Evolutionary conservation across 352 stramenopile species (phyloP).

Genomic region (Globisporangium middletonii): DNA sequence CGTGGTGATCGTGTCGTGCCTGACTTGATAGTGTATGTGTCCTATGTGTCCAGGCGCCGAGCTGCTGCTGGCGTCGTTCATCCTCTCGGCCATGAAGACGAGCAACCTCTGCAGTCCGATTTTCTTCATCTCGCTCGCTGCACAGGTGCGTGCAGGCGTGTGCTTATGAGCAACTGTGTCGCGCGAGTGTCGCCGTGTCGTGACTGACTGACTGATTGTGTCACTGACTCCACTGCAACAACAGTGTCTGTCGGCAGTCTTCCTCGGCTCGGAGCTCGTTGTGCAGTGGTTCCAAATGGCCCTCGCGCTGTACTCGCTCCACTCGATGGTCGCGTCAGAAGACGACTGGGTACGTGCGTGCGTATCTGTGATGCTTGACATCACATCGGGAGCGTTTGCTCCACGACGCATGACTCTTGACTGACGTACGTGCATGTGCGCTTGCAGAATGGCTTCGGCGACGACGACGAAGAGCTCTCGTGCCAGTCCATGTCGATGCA

Average conservation of each 20-base stretch:
- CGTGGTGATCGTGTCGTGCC: neutral
- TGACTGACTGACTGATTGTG: neutral
- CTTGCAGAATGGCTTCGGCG: conserved; percentile 41
- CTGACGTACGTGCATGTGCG: conserved; percentile 1
- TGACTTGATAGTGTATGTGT: neutral
- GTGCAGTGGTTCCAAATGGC: conserved; percentile 84
- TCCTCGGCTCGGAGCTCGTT: conserved; percentile 72
- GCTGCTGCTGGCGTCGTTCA: conserved; percentile 77
- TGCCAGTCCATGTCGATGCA: conserved; percentile 50
- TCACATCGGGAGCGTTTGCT: neutral
- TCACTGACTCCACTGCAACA: neutral
- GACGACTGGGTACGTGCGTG: conserved; percentile 56
- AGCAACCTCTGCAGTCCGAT: conserved; percentile 79
- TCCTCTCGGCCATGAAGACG: conserved; percentile 82
- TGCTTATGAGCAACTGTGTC: neutral
- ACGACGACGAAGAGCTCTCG: conserved; percentile 57
- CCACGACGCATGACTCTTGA: neutral
- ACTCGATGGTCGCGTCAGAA: conserved; percentile 67
- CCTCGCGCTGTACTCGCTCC: conserved; percentile 77
- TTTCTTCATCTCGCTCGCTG: conserved; percentile 78
- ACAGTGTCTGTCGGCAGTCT: conserved; percentile 77
- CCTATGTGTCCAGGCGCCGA: conserved; percentile 46
- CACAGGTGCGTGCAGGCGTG: conserved; percentile 33
- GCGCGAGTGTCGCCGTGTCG: neutral
- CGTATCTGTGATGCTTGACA: too few species aligned